Conservation (phyloP, 2,329 filamentous ascomycete species). For the Corinectria fuckeliana region DNA sequence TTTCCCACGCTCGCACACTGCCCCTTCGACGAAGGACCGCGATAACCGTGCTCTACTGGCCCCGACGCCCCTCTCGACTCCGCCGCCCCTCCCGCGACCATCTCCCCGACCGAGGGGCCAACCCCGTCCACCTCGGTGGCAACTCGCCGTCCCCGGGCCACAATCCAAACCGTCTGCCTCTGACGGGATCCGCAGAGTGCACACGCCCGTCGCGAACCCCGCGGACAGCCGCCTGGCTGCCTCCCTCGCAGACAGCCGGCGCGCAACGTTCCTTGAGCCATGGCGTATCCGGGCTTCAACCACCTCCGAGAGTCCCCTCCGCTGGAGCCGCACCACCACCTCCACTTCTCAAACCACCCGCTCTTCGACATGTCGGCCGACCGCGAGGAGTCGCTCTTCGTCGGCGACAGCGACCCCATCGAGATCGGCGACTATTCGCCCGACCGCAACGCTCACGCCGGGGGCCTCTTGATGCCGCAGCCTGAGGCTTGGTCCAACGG, state of each 20-base stretch:
- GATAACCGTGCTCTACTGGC: background rate
- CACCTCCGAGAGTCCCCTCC: background rate
- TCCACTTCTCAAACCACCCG: background rate
- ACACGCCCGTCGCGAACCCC: slow-evolving; percentile 9
- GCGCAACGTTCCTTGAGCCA: slow-evolving; percentile 15
- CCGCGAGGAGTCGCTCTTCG: slow-evolving; percentile 28
- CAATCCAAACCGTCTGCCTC: slow-evolving; percentile 1
- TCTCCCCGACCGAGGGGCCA: background rate
- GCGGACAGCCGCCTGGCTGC: slow-evolving; percentile 2
- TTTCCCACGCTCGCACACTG: no score
- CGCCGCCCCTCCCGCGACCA: background rate
- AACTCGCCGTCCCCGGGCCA: no score
- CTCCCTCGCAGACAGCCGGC: slow-evolving; percentile 3
- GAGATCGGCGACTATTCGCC: slow-evolving; percentile 17
- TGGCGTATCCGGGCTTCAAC: background rate
- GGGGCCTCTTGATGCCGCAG: slow-evolving; percentile 27
- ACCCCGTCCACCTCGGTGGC: background rate
- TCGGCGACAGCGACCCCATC: slow-evolving; percentile 29
- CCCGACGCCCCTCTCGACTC: background rate
- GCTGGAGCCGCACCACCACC: background rate
- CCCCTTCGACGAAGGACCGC: background rate
- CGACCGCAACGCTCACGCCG: background rate
- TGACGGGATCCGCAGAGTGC: slow-evolving; percentile 19
- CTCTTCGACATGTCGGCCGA: slow-evolving; percentile 24
- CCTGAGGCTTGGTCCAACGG: slow-evolving; percentile 11